Evolutionary conservation across 2,329 filamentous ascomycete species (phyloP).

Genomic region (Botrytis cinerea): DNA sequence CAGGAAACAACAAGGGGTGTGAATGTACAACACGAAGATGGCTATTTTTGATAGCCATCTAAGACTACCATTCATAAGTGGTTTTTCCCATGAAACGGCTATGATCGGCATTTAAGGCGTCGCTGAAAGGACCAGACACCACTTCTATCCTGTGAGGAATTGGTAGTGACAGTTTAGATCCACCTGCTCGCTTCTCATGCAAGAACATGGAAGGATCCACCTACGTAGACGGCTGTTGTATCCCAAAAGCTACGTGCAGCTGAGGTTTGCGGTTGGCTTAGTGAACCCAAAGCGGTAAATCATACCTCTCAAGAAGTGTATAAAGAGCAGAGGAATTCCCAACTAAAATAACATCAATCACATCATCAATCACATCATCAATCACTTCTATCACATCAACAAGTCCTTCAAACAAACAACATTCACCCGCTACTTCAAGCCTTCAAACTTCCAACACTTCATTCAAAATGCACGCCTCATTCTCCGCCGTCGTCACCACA

Average conservation of each 20-base stretch:
- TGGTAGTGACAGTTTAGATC: too few species aligned
- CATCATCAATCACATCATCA: constrained; percentile 14
- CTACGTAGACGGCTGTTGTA: not conserved
- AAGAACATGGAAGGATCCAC: not conserved
- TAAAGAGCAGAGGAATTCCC: not conserved
- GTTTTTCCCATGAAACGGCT: not conserved
- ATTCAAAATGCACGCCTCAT: constrained; percentile 16
- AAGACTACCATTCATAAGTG: not conserved
- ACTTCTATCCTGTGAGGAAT: not conserved
- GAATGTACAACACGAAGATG: not conserved
- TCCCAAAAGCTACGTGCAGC: not conserved
- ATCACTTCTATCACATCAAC: constrained; percentile 4
- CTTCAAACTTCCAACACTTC: not conserved
- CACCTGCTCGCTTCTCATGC: not conserved
- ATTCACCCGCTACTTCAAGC: not conserved
- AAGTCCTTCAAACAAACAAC: constrained; percentile 1
- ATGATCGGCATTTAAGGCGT: not conserved
- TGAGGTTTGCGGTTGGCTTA: not conserved
- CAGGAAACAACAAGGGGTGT: not conserved
- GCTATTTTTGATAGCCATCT: not conserved
- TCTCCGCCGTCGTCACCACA: not conserved
- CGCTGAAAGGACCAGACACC: not conserved
- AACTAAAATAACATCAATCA: not conserved
- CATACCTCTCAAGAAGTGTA: not conserved
- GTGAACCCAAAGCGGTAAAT: not conserved